Base-by-base conservation (phyloP, 345 rosid genomes). In the Anastatica hierochuntica region DNA sequence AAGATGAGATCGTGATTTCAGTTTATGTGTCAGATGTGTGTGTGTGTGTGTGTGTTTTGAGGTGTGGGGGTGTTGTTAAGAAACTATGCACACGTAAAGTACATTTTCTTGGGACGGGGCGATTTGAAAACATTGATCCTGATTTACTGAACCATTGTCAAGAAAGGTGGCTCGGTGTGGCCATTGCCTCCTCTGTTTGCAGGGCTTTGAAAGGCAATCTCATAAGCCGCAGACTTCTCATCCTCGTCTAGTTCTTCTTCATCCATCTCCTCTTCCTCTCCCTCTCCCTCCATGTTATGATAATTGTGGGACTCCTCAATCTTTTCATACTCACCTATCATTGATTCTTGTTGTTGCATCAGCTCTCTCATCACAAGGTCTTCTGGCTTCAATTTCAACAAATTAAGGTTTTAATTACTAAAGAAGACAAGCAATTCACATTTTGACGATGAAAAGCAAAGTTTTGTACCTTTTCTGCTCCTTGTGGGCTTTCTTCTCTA, bases 341-440 rank as follows among this genome's bases (percentile, higher is more conserved):
- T 43, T 56, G 78, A 60, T 7, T 57, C 62, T 10, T 63, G 67
- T 17, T 54, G 62, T 33, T 60, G 60, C 43, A 69, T 75, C 74
- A 77, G 48, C 75, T 79, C 81, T 71, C 74, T 79, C 83, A 79
- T 79, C 83, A 82, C 72, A 66, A 70, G 76, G 80, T 77, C 83
- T 79, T 77, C 90, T 82, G 85, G 85, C 90, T 82, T 82, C 85
- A 82, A 72, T 76, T 49, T 45, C 64, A 72, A 64, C 71, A 64
- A 65, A 72, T 39, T 43, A 27, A 67, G 49, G 53, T 46, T 52
- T 60, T 47, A 67, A 60, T 23, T 53, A 39, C 38, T 43, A 65
- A 73, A 62, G 67, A 82, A 63, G 42, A 56, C 20, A 42, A 23
- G 48, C 11, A 49, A 6, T 34, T 37, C 58, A 44, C 39, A 39